Conservation (phyloP, 768 basidiomycete species). For the Glaciozyma antarctica region DNA sequence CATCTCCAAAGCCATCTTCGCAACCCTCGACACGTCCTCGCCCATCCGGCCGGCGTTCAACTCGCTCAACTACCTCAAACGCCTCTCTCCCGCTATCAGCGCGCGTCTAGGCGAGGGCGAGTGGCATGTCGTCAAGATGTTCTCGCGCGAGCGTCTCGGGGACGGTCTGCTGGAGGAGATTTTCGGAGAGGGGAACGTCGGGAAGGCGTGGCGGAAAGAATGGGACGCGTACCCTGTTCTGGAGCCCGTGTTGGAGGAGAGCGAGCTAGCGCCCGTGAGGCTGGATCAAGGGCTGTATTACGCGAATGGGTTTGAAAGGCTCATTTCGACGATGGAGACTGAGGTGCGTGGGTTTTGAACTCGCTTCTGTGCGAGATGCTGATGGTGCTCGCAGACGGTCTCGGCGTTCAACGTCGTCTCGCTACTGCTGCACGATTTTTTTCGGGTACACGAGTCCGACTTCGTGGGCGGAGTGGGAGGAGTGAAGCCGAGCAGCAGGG, state of each 20-base stretch:
- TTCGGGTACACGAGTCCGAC: constrained; percentile 23
- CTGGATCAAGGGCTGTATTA: constrained; percentile 75
- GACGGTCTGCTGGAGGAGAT: constrained; percentile 61
- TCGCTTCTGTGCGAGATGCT: neutral
- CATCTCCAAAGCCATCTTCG: constrained; percentile 60
- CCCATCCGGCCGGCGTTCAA: constrained; percentile 57
- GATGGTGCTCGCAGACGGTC: constrained; percentile 24
- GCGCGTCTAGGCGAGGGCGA: constrained; percentile 35
- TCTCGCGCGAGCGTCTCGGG: constrained; percentile 56
- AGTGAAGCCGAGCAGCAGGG: neutral
- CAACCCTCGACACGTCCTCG: constrained; percentile 54
- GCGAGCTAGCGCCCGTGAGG: constrained; percentile 62
- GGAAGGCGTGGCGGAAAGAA: constrained; percentile 75
- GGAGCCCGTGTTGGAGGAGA: constrained; percentile 40
- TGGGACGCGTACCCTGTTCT: constrained; percentile 39
- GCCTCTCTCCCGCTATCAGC: neutral
- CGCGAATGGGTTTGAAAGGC: constrained; percentile 80
- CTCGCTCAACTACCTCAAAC: constrained; percentile 64
- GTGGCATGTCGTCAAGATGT: constrained; percentile 79
- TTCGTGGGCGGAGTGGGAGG: constrained; percentile 33
- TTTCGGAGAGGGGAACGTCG: constrained; percentile 55
- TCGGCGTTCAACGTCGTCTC: constrained; percentile 30
- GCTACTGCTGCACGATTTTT: constrained; percentile 29
- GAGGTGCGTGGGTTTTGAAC: constrained; percentile 47
- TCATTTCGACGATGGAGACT: constrained; percentile 91